Conservation (phyloP, 1,284 basidiomycete species). For the Papiliotrema laurentii region DNA sequence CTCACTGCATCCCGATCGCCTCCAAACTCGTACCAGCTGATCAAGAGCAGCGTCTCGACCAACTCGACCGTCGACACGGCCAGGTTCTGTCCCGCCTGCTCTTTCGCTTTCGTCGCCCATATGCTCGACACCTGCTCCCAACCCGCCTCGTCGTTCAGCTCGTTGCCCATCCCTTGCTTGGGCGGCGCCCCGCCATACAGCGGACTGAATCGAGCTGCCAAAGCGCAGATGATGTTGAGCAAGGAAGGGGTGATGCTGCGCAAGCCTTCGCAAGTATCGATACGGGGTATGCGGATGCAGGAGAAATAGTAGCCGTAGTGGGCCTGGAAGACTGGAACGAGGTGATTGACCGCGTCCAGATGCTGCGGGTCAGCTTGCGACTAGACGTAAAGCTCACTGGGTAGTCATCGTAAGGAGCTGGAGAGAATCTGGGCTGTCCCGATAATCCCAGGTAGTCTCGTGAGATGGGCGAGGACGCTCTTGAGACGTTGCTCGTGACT, state of each 20-base stretch:
- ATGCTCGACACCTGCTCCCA: background rate
- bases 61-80: conserved; percentile 11
- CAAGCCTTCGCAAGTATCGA: background rate
- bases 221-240: conserved; percentile 17
- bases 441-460: background rate
- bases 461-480: conserved; percentile 7
- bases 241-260: conserved; percentile 2
- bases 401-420: background rate
- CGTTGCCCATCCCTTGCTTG: background rate
- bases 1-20: conserved; percentile 19
- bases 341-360: conserved; percentile 7
- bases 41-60: conserved; percentile 14
- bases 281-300: conserved; percentile 1
- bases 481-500: conserved; percentile 14
- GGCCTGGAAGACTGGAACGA: conserved; percentile 14
- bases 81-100: conserved; percentile 10
- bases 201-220: conserved; percentile 14
- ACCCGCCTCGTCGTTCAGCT: background rate
- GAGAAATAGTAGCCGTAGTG: conserved; percentile 21
- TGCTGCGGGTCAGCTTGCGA: background rate
- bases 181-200: background rate
- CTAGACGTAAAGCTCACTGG: background rate
- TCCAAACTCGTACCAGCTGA: conserved; percentile 25
- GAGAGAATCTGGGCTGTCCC: background rate
- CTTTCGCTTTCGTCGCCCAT: conserved; percentile 18